Evolutionary conservation across 805 yeast species (phyloP).

Genomic region (Candida namnaoensis): DNA sequence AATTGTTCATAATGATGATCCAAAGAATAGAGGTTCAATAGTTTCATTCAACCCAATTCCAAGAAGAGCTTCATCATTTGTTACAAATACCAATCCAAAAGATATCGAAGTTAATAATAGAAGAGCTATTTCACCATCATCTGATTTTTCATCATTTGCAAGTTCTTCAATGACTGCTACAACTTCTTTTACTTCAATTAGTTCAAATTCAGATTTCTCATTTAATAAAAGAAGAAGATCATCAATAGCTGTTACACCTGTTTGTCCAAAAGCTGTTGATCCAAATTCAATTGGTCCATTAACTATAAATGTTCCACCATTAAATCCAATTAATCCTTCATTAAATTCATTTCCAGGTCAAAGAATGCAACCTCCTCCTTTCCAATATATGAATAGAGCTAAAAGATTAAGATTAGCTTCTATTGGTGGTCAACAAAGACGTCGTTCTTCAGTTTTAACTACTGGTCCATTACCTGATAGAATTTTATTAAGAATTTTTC

Average conservation of each 20-base stretch:
- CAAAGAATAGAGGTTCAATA: background rate
- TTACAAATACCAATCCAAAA: background rate
- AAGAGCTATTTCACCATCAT: background rate
- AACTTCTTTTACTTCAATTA: background rate
- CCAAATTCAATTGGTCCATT: slow-evolving; percentile 6
- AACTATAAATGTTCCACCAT: slow-evolving; percentile 25
- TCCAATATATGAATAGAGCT: slow-evolving; percentile 47
- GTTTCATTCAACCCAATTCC: background rate
- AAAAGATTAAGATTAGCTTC: slow-evolving; percentile 41
- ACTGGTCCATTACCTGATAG: slow-evolving; percentile 57
- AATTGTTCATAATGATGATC: background rate
- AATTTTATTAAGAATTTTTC: slow-evolving; percentile 44
- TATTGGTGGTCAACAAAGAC: slow-evolving; percentile 29
- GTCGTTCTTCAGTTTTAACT: slow-evolving; percentile 50
- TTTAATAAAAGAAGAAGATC: slow-evolving; percentile 3
- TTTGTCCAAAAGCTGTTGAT: background rate
- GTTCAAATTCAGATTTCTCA: background rate
- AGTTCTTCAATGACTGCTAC: background rate
- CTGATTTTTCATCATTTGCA: background rate
- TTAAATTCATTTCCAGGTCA: slow-evolving; percentile 22
- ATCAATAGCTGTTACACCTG: slow-evolving; percentile 3
- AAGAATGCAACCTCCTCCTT: slow-evolving; percentile 20
- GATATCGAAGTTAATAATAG: no score
- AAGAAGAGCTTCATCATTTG: background rate
- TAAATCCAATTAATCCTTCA: slow-evolving; percentile 29